Base-by-base conservation (phyloP, 2,329 filamentous ascomycete species). In the Ceratocystis alfenasii region DNA sequence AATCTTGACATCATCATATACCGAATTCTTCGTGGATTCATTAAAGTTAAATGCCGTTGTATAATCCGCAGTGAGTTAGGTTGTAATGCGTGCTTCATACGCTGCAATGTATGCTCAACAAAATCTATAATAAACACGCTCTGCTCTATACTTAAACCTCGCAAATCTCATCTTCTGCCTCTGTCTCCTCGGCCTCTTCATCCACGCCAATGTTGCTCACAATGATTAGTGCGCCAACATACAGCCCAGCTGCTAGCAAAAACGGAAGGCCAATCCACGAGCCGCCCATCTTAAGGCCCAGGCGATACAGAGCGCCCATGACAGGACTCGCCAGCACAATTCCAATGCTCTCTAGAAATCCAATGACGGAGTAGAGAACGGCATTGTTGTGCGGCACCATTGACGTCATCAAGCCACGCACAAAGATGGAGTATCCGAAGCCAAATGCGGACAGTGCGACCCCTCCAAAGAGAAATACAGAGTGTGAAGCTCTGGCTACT, bases 381-480 rank as follows among this genome's bases (percentile, higher is more conserved):
- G 61, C 67, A 41, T 65, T 67, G 28, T 70, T 68, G 44, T 63
- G 63, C 4, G 68, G 66, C 3, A 69, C 66, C 41, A 70, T 62
- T 6, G 67, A 68, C 6, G 69, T 68, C 57, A 70, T 66, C 10
- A 70, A 48, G 20, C 69, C 68, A n/a, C 69, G 66, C 3, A 67
- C 55, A 30, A 69, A 68, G 25, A 66, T 68, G 8, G 64, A 67
- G 61, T 68, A 68, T 7, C 66, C 68, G 25, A 65, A 66, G 60
- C 48, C 67, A 22, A 66, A 66, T 17, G 62, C 68, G 12, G 57
- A 68, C 12, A 68, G 48, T 17, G 65, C 61, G 20, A 66, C 65
- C 12, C 66, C 65, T 8, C 64, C 28, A 12, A 67, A 68, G 22
- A 68, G 63, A 22, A 66, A 65, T 4, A 60, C 44, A 4, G 64